phyloP scores from a whole-genome alignment of 345 rosid genomes.

The Eucalyptus guilfoylei region DNA sequence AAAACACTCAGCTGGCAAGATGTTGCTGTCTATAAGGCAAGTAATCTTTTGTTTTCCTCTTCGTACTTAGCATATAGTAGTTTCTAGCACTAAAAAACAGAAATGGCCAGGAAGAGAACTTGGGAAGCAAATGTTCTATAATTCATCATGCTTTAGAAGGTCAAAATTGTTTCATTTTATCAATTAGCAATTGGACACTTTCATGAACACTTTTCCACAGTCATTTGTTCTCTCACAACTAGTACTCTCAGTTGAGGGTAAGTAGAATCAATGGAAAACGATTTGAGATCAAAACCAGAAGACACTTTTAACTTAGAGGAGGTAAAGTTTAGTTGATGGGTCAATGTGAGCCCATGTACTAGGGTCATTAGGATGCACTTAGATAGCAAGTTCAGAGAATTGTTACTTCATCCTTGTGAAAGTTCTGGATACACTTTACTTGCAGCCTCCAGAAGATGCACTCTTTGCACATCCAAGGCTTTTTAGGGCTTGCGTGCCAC shows the following conservation, averaged over 20 bases:
- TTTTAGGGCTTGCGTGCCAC: constrained; percentile 94
- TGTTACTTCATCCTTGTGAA: neutral
- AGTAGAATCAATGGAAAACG: neutral
- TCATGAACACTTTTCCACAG: neutral
- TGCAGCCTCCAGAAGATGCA: constrained; percentile 92
- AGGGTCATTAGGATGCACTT: neutral
- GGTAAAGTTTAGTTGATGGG: neutral
- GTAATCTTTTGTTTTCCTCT: neutral
- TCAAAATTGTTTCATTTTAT: neutral
- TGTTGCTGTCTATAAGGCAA: constrained; percentile 78
- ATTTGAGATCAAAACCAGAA: neutral
- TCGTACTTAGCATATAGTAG: neutral
- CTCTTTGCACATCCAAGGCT: constrained; percentile 92
- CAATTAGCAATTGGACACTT: neutral
- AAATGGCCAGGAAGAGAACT: neutral
- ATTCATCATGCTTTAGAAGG: neutral
- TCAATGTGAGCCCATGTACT: neutral
- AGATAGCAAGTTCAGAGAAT: neutral
- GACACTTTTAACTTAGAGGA: neutral
- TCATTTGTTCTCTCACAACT: neutral
- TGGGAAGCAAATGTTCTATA: neutral
- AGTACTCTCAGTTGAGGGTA: neutral
- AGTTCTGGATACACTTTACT: neutral
- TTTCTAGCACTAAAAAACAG: neutral
- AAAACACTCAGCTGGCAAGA: constrained; percentile 84